Conservation (phyloP, 495 filamentous ascomycete genomes). For the Penicillium paxilli region DNA sequence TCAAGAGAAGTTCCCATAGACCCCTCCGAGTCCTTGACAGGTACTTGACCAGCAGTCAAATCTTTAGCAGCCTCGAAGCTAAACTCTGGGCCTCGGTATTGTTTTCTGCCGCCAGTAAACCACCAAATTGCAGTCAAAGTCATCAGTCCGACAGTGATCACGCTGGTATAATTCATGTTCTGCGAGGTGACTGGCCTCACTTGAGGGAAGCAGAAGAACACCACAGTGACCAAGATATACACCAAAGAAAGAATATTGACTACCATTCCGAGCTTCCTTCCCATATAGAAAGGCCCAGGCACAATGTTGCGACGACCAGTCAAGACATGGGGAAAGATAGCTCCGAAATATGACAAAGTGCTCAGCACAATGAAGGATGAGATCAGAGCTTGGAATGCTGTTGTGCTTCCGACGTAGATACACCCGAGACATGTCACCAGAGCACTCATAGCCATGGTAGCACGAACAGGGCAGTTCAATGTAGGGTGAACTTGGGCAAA, state of each 20-base stretch:
- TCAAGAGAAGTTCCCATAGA: neutral
- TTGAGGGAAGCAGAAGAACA: slow-evolving; percentile 74
- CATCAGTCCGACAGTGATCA: slow-evolving; percentile 59
- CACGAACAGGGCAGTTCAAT: slow-evolving; percentile 58
- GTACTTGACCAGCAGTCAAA: neutral
- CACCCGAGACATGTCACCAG: slow-evolving; percentile 64
- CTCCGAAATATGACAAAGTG: slow-evolving; percentile 67
- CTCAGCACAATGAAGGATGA: slow-evolving; percentile 74
- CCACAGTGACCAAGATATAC: slow-evolving; percentile 64
- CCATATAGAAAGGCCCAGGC: slow-evolving; percentile 69
- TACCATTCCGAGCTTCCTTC: slow-evolving; percentile 48
- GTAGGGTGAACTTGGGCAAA: slow-evolving; percentile 39
- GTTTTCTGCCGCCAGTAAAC: slow-evolving; percentile 24
- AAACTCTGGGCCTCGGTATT: slow-evolving; percentile 35
- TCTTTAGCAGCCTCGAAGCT: slow-evolving; percentile 31
- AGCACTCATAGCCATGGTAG: slow-evolving; percentile 57
- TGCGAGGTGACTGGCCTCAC: slow-evolving; percentile 48
- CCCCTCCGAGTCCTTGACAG: neutral
- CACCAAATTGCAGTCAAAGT: slow-evolving; percentile 36
- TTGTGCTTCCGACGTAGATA: slow-evolving; percentile 69
- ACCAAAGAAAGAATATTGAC: slow-evolving; percentile 57
- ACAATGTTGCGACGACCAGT: slow-evolving; percentile 61
- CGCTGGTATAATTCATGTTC: slow-evolving; percentile 69
- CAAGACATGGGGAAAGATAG: slow-evolving; percentile 68
- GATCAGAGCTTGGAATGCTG: slow-evolving; percentile 71